Conservation (phyloP, 1,139 yeast genomes). For the Kodamaea suecica region DNA sequence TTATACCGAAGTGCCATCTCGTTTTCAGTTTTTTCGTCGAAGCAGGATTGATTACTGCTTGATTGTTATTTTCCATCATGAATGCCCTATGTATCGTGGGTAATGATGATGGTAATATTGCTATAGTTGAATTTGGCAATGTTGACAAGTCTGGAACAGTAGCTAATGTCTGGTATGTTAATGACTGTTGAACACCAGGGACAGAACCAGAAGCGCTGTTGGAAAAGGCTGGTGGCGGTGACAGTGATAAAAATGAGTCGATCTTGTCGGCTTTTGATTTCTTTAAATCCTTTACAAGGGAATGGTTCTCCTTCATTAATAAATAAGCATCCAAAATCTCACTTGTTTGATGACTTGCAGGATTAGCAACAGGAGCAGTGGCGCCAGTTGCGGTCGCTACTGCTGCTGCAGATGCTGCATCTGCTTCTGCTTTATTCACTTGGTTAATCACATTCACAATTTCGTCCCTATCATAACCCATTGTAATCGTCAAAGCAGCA, state of each 20-base stretch:
- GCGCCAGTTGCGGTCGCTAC: constrained; percentile 16
- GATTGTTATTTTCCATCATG: constrained; percentile 62
- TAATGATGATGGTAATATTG: constrained; percentile 87
- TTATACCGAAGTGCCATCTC: constrained; percentile 98
- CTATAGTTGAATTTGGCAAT: constrained; percentile 67
- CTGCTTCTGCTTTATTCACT: constrained; percentile 38
- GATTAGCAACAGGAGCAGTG: neutral
- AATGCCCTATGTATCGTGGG: constrained; percentile 94
- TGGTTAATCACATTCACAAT: constrained; percentile 66
- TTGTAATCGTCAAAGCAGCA: constrained; percentile 72
- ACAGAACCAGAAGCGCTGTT: constrained; percentile 27
- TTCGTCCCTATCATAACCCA: constrained; percentile 92
- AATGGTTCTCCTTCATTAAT: constrained; percentile 80
- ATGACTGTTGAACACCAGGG: constrained; percentile 47
- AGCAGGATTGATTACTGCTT: constrained; percentile 65
- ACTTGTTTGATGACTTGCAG: constrained; percentile 35
- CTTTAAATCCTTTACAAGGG: constrained; percentile 63
- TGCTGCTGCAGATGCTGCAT: constrained; percentile 17
- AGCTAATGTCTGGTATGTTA: constrained; percentile 49
- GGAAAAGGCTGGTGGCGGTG: constrained; percentile 43
- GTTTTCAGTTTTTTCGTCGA: constrained; percentile 84
- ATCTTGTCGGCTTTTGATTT: constrained; percentile 49
- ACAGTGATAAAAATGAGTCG: constrained; percentile 49
- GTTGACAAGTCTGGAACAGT: constrained; percentile 51
- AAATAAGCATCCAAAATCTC: constrained; percentile 92